Conservation (phyloP, 495 filamentous ascomycete species). For the Xylaria longipes region DNA sequence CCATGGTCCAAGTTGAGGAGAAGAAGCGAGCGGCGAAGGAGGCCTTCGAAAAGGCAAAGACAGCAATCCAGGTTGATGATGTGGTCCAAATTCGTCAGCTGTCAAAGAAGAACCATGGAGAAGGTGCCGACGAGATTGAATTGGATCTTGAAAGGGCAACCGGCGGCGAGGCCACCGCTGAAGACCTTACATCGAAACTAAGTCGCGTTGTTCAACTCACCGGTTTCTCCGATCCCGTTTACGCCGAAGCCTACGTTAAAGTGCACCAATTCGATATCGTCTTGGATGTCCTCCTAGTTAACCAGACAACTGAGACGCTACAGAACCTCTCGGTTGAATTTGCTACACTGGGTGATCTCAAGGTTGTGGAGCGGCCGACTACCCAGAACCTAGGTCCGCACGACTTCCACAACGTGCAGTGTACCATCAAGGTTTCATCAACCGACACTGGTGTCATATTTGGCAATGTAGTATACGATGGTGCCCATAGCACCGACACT, state of each 20-base stretch:
- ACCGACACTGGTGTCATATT: slow-evolving; percentile 99
- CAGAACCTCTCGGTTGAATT: slow-evolving; percentile 99
- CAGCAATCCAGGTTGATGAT: slow-evolving; percentile 93
- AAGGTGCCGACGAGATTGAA: slow-evolving; percentile 85
- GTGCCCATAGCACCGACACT: slow-evolving; percentile 90
- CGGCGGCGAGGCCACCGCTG: slow-evolving; percentile 80
- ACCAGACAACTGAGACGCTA: slow-evolving; percentile 95
- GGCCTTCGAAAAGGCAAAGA: slow-evolving; percentile 90
- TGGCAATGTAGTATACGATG: slow-evolving; percentile 98
- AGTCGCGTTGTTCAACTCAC: slow-evolving; percentile 97
- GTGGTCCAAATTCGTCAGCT: slow-evolving; percentile 91
- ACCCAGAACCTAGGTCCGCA: slow-evolving; percentile 94
- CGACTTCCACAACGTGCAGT: slow-evolving; percentile 97
- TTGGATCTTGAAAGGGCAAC: slow-evolving; percentile 93
- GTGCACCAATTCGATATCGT: slow-evolving; percentile 99
- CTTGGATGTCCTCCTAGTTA: slow-evolving; percentile 94
- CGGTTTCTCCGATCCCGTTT: slow-evolving; percentile 97
- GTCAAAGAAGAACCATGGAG: slow-evolving; percentile 85
- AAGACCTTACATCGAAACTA: slow-evolving; percentile 90
- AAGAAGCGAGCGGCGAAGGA: slow-evolving; percentile 94
- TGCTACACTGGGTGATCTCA: slow-evolving; percentile 95
- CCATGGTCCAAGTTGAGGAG: slow-evolving; percentile 98
- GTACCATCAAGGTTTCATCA: slow-evolving; percentile 98
- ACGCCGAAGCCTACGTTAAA: slow-evolving; percentile 97
- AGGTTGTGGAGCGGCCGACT: slow-evolving; percentile 95